phyloP scores from a whole-genome alignment of 805 yeast species.

The Candida tibetensis region DNA sequence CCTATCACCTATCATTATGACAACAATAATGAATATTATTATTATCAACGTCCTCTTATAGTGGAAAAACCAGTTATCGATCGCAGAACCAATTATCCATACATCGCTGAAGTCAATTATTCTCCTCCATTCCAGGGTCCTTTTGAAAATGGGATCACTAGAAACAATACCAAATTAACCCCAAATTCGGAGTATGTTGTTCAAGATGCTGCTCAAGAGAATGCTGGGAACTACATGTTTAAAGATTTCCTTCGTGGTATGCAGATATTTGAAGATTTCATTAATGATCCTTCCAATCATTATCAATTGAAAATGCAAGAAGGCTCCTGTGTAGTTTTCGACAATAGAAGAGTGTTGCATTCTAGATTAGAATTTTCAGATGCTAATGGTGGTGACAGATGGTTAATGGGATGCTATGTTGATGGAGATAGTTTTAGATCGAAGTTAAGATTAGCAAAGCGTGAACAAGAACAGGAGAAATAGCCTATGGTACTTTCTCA shows the following conservation, averaged over 20 bases:
- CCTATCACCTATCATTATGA: slow-evolving; percentile 71
- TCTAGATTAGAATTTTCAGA: slow-evolving; percentile 48
- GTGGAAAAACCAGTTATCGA: slow-evolving; percentile 44
- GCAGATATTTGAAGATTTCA: slow-evolving; percentile 54
- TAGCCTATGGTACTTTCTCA: neutral
- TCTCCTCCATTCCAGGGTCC: slow-evolving; percentile 87
- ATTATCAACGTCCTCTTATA: slow-evolving; percentile 58
- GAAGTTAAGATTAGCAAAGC: slow-evolving; percentile 38
- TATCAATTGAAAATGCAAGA: slow-evolving; percentile 53
- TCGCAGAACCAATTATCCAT: slow-evolving; percentile 13
- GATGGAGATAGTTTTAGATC: slow-evolving; percentile 71
- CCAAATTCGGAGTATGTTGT: slow-evolving; percentile 4
- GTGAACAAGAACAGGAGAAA: slow-evolving; percentile 1
- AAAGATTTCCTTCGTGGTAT: slow-evolving; percentile 59
- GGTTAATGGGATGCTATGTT: slow-evolving; percentile 75
- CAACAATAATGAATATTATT: slow-evolving; percentile 60
- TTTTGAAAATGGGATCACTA: slow-evolving; percentile 54
- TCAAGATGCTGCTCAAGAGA: slow-evolving; percentile 28
- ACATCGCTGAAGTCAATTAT: slow-evolving; percentile 60
- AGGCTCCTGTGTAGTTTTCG: slow-evolving; percentile 63
- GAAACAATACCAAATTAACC: slow-evolving; percentile 17
- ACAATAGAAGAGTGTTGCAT: slow-evolving; percentile 69
- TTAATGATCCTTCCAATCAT: slow-evolving; percentile 53
- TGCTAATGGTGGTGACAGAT: slow-evolving; percentile 51
- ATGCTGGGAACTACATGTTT: slow-evolving; percentile 40